Evolutionary conservation across 371 early-diverging fungal genomes (phyloP), one percentile per base, ranked within the genome.

Genomic region (Synchytrium microbalum): DNA sequence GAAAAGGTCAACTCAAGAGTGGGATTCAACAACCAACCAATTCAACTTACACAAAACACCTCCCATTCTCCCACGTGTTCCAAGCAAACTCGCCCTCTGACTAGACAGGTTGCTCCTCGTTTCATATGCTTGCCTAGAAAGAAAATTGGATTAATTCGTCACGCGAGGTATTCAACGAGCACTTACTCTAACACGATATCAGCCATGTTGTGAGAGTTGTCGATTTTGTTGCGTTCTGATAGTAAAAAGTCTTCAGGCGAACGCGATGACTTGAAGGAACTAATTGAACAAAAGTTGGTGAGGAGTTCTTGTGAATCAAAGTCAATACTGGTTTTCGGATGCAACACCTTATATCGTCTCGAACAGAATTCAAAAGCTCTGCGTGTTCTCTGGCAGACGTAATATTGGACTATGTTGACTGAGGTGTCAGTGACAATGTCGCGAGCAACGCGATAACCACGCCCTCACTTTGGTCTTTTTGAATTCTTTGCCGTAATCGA

Each of bases 401-500:
- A 23, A 85, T 79, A 64, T 82, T 86, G 3, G 78, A 72, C 84
- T 81, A 63, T 19, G n/a, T 38, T 19, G 2, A 14, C 24, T 10
- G 26, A 32, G 58, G 52, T 3, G 19, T 25, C 23, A 27, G 27
- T 2, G 5, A 3, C 5, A 3, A 24, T 51, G 26, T 3, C 32
- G 58, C 2, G 57, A 23, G 23, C 5, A 23, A 25, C 2, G 1
- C 32, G 5, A 2, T 23, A 52, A 13, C 2, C 24, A 19, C 32
- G 8, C 24, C 28, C 2, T 27, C 31, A 76, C 77, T 67, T 66
- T 72, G 30, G 83, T 81, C 63, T 76, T 72, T 59, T 82, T 79
- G 67, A 84, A 86, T 61, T 88, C 89, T 62, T 84, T 85, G 51
- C 75, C 77, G 69, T 82, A 86, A 63, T 88, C 88, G 65, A 78